Base-by-base conservation (phyloP, 2,329 filamentous ascomycete genomes). In the Zymoseptoria pseudotritici region DNA sequence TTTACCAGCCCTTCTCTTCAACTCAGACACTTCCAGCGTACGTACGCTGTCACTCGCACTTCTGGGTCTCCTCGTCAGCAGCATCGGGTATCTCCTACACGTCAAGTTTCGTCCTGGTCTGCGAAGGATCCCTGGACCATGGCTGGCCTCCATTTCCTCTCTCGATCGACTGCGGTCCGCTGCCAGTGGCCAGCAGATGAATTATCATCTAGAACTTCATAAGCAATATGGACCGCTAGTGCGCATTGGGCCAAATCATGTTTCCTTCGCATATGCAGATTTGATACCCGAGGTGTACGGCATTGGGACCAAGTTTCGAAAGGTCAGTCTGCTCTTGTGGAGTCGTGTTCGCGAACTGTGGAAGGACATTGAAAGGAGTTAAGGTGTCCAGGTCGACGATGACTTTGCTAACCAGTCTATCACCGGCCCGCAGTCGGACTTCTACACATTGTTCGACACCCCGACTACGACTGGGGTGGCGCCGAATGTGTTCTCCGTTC, bases 111-210 rank as follows among this genome's bases (percentile, higher is more conserved):
- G 63, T 6, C 57, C 62, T 11, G 66, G 66, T n/a, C 63, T 69
- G 4, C 59, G 73, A 54, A 73, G 76, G 56, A 77, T 84, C 5
- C 82, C 82, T 0, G 74, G 76, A 4, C 81, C 82, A 1, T 75
- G 78, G n/a, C 71, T 78, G 0, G 81, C 82, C 2, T 75, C 76
- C 7, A 85, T 90, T 71, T 82, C 83, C 19, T 57, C 64, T 53
- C 60, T 67, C 19, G 64, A 66, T 50, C 57, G 62, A 22, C 49
- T 70, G 51, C 65, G 61, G 55, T 87, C 87, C 64, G 73, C 89
- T 22, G 91, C 88, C 86, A 78, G 90, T 11, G 72, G 91, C 81
- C 87, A 4, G 77, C 81, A 17, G 87, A 88, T 7, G 77, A 90
- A 46, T 78, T 91, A 66, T 50, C 64, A 69, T 54, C 52, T 72